Evolutionary conservation across 164 flowering plant species (phyloP).

Genomic region (Vitis cinerea): DNA sequence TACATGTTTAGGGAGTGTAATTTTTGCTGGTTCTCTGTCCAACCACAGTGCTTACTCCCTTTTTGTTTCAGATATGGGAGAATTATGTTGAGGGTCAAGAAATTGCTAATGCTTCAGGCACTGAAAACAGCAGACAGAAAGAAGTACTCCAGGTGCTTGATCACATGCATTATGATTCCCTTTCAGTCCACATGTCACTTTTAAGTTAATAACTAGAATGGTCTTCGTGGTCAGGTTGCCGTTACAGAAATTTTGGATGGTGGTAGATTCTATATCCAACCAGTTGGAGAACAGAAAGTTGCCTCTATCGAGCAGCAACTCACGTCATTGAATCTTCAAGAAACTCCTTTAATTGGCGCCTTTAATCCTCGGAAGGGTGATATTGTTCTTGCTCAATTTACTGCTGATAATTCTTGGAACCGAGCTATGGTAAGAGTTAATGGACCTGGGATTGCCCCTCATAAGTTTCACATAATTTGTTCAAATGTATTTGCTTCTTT

Average conservation of each 20-base stretch:
- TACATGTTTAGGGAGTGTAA: slow-evolving; percentile 7
- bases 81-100: slow-evolving; percentile 92
- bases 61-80: slow-evolving; percentile 81
- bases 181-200: not conserved
- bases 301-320: slow-evolving; percentile 80
- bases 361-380: slow-evolving; percentile 97
- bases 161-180: not conserved
- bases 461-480: no score
- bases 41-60: not conserved
- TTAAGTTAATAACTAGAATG: not conserved
- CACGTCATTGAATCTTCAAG: slow-evolving; percentile 70
- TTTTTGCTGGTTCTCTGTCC: not conserved
- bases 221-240: slow-evolving; percentile 49
- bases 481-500: no score
- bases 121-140: slow-evolving; percentile 58
- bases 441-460: no score
- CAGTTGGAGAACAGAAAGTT: slow-evolving; percentile 74
- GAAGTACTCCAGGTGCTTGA: slow-evolving; percentile 78
- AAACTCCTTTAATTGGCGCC: slow-evolving; percentile 80
- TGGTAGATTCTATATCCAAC: slow-evolving; percentile 87
- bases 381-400: slow-evolving; percentile 84
- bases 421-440: slow-evolving; percentile 74
- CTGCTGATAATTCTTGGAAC: slow-evolving; percentile 91
- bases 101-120: slow-evolving; percentile 53
- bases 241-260: slow-evolving; percentile 94